Base-by-base conservation (phyloP, 768 basidiomycete genomes). In the Kwoniella dejecticola region DNA sequence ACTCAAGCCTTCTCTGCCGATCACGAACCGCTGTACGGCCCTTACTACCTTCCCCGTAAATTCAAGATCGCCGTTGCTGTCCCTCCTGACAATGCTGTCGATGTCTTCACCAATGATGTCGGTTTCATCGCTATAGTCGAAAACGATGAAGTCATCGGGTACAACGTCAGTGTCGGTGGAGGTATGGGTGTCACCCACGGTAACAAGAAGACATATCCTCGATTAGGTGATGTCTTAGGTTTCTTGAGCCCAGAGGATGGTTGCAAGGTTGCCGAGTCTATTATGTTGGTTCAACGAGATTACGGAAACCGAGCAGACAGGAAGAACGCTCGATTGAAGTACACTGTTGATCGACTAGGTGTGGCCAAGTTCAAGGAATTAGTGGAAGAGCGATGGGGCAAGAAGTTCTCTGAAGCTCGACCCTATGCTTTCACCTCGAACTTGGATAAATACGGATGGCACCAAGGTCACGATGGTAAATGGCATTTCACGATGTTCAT, bases 111-210 rank as follows among this genome's bases (percentile, higher is more conserved):
- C 63, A 77, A 79, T 66, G 96, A 99, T 77, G 82, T 98, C 13
- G 96, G 96, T 6, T 96, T 93, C 83, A 98, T 98, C 67, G 95
- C 93, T 36, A 91, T 98, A 68, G 85, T 90, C 27, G 81, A 85
- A 60, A 78, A 86, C 23, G 90, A 91, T 52, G 83, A 89, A 64
- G 81, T 99, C 19, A 83, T 84, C 54, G 96, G 96, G 42, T 99
- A 96, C 84, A 96, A 99, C 75, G 93, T 99, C 53, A 80, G 88
- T 15, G 82, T 91, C 44, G 96, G 96, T 58, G 96, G 96, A 69
- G 96, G 96, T 49, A 99, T 99, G 96, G 96, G 96, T 79, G 96
- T 97, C 44, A 98, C 96, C 0, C 95, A 98, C 71, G 92, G 92
- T 31, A 95, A 91, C 84, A 98, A 97, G 83, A 94, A 96, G 83